These are phyloP conservation scores for Leptographium flavum DNA, from an alignment of 2,329 filamentous ascomycete genomes.

Conservation along the genomic window DNA sequence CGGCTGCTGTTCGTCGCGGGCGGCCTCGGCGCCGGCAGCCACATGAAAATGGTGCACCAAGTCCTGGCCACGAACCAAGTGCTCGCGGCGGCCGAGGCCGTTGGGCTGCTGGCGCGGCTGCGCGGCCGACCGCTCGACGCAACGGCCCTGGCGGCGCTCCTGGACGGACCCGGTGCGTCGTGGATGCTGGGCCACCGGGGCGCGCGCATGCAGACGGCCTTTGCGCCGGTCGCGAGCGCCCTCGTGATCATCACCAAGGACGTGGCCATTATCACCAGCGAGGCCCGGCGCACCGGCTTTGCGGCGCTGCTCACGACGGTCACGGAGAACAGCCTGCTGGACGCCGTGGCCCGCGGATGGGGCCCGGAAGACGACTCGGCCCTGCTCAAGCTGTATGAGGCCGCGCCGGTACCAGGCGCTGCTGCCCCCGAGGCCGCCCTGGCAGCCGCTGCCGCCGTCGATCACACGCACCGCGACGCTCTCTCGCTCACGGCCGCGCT, in stretches of 20 bases:
- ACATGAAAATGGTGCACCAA: slow-evolving; percentile 52
- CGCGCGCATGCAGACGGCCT: slow-evolving; percentile 38
- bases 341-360: slow-evolving; percentile 42
- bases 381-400: slow-evolving; percentile 27
- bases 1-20: slow-evolving; percentile 51
- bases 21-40: slow-evolving; percentile 43
- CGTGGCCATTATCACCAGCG: slow-evolving; percentile 51
- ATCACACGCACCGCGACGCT: too few relatives aligned
- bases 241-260: slow-evolving; percentile 48
- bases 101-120: slow-evolving; percentile 44
- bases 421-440: background rate
- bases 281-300: slow-evolving; percentile 42
- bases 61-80: slow-evolving; percentile 51
- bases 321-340: slow-evolving; percentile 52
- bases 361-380: slow-evolving; percentile 29
- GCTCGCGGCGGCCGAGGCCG: slow-evolving; percentile 41
- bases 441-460: too few relatives aligned
- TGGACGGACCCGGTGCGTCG: slow-evolving; percentile 34
- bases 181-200: slow-evolving; percentile 50
- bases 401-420: slow-evolving; percentile 18
- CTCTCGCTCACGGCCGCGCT: slow-evolving; percentile 21
- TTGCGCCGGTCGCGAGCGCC: slow-evolving; percentile 41
- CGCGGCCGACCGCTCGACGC: slow-evolving; percentile 33
- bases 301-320: slow-evolving; percentile 44
- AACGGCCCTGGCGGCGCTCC: slow-evolving; percentile 26